Evolutionary conservation across 371 early-diverging fungal species (phyloP), one percentile per base, ranked within the genome.

Genomic region (Mortierella sp.): DNA sequence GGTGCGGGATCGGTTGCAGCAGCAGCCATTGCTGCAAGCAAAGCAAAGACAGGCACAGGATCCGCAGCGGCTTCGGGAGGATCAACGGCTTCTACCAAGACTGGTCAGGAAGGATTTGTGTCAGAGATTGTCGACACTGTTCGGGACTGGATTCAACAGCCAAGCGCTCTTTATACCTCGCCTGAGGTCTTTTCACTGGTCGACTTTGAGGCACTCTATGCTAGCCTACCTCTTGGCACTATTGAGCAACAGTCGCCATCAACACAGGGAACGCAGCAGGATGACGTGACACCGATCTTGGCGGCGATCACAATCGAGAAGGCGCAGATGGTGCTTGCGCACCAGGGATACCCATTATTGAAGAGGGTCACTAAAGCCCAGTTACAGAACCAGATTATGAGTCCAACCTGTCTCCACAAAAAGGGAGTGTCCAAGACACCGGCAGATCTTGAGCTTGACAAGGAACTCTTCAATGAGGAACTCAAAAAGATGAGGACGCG

Each of bases 341-440:
- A 90, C 15, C 84, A 90, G 23, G 83, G 85, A 25, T 94, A 93
- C 59, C 89, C 89, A 53, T 72, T 92, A 37, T 74, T 93, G 43
- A 91, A 91, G 62, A 85, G 89, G 65, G 86, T 93, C 58, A 91
- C 93, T 25, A 90, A 88, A 21, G 88, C 91, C 59, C 85, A 91
- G 48, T 84, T 93, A 1, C 84, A 89, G 19, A 90, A 91, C 43
- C 93, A 93, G 71, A 86, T 91, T 57, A 89, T 89, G 79, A 65
- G 66, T 60, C 92, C 93, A 19, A 89, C 89, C 21, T 94, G 94
- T 75, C 82, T 88, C 57, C 94, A 94, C 71, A 87, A 84, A 1
- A 87, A 86, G 60, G 87, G 91, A 9, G 86, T 87, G 53, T 85
- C 87, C 37, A 90, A 87, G 60, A 84, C 87, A 57, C 93, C 93